Base-by-base conservation (phyloP, 129 eudicot species). In the Cynara cardunculus region DNA sequence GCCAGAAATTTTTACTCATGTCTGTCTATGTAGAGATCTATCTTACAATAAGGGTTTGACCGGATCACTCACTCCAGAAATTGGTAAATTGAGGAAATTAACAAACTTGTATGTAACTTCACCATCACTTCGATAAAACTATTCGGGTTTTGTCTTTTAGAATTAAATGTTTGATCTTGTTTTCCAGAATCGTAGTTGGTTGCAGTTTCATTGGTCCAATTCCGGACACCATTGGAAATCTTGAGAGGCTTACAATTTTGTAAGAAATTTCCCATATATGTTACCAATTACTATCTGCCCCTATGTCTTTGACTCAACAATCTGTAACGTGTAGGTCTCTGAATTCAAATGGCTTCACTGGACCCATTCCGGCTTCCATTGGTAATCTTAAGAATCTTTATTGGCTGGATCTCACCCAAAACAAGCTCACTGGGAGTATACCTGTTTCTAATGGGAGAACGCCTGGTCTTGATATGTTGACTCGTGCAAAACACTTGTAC, bases 391-490 rank as follows among this genome's bases (percentile, higher is more conserved):
- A 82, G 53, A 87, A 84, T 46, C 89, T 91, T 79, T 82, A 88
- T 69, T 93, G 94, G 97, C 86, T 93, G 81, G 98, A 93, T 83
- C 77, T 93, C 4, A 86, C 94, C 12, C 86, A 85, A 26, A 93
- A 93, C 76, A 34, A 82, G 78, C 93, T 93, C 78, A 69, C 74
- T 0, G 98, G 98, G 62, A 77, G 59, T 4, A 67, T 93, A 67
- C 97, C 98, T 0, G 94, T 89, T 85, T 93, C 98, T 19, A 65
- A 76, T 68, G 89, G 86, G 74, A 80, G 69, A 66, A 46, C 59
- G 4, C 90, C 94, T 32, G 98, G 98, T 62, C 93, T 93, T 62
- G 98, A 93, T 74, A 76, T 85, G 89, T 89, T 93, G 83, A 80
- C 71, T 35, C 62, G 69, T 13, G 53, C 91, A 2, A 87, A 82